phyloP scores from a whole-genome alignment of 2,329 filamentous ascomycete genomes.

The Teratosphaeria viscida region DNA sequence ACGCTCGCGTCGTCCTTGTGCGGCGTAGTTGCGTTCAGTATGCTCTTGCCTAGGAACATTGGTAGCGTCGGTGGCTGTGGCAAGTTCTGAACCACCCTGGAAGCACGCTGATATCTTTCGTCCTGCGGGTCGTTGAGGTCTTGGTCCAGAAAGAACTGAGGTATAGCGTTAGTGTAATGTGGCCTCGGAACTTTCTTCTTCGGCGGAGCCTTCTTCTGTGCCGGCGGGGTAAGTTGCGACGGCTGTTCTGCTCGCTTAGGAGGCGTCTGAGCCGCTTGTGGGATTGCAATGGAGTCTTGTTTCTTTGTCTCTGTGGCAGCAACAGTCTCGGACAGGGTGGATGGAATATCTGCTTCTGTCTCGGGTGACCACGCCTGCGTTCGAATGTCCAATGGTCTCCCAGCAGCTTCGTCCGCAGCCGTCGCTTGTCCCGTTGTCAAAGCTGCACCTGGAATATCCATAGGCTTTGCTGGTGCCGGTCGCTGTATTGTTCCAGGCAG shows the following conservation, averaged over 20 bases:
- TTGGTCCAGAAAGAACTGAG: slow-evolving; percentile 75
- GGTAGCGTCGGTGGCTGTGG: slow-evolving; percentile 76
- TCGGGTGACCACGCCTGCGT: slow-evolving; percentile 13
- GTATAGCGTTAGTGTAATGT: slow-evolving; percentile 63
- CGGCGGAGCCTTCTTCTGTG: slow-evolving; percentile 10
- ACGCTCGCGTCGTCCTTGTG: slow-evolving; percentile 99
- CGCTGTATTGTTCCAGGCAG: slow-evolving; percentile 11
- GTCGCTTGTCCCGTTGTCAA: slow-evolving; percentile 13
- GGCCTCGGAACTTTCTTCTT: slow-evolving; percentile 35
- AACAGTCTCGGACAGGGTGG: slow-evolving; percentile 12
- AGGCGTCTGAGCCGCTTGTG: slow-evolving; percentile 2
- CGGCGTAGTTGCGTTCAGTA: slow-evolving; percentile 78
- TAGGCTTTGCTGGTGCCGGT: slow-evolving; percentile 20
- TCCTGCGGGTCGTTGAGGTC: slow-evolving; percentile 60
- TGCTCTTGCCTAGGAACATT: slow-evolving; percentile 85
- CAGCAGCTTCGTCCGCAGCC: slow-evolving; percentile 10
- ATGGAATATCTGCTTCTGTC: slow-evolving; percentile 11
- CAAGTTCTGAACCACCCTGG: slow-evolving; percentile 61
- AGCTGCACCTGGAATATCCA: slow-evolving; percentile 21
- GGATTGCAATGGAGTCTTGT: slow-evolving; percentile 3
- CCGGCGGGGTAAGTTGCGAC: slow-evolving; percentile 2
- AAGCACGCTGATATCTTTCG: slow-evolving; percentile 61
- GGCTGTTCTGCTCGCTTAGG: background rate
- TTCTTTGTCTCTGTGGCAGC: slow-evolving; percentile 3
- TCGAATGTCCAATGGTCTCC: slow-evolving; percentile 55